phyloP scores from a whole-genome alignment of 2,329 filamentous ascomycete genomes.

The Pseudopyricularia cyperi region DNA sequence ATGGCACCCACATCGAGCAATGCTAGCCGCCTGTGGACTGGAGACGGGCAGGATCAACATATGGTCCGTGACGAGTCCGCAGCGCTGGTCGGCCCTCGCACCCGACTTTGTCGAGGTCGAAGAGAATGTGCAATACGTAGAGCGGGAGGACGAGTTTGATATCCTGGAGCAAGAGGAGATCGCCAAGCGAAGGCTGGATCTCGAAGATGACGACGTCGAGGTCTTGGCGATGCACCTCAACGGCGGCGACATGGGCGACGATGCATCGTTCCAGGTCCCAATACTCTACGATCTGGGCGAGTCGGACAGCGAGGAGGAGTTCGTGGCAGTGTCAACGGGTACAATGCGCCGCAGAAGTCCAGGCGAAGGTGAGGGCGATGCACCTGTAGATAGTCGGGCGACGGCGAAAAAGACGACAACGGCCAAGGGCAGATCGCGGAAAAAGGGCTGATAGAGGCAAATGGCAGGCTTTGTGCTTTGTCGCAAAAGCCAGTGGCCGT shows the following conservation, averaged over 20 bases:
- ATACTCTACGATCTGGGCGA: conserved; percentile 87
- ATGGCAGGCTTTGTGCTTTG: conserved; percentile 2
- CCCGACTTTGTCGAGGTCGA: conserved; percentile 97
- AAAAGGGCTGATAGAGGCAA: conserved; percentile 12
- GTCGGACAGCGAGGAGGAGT: conserved; percentile 91
- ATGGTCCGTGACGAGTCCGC: conserved; percentile 89
- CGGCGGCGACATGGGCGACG: conserved; percentile 40
- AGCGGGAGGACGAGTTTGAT: conserved; percentile 94
- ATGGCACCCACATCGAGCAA: conserved; percentile 82
- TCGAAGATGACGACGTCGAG: conserved; percentile 89
- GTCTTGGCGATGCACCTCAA: conserved; percentile 65
- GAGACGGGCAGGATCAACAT: conserved; percentile 91
- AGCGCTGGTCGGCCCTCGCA: conserved; percentile 93
- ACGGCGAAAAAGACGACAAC: conserved; percentile 27
- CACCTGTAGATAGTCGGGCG: conserved; percentile 33
- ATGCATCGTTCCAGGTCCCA: conserved; percentile 69
- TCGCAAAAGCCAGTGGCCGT: neutral
- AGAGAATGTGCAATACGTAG: conserved; percentile 94
- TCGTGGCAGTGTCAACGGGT: conserved; percentile 53
- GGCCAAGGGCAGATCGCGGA: conserved; percentile 25
- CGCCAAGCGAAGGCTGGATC: conserved; percentile 76
- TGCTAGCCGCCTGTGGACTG: conserved; percentile 82
- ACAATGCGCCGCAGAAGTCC: conserved; percentile 82
- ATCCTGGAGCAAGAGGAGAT: conserved; percentile 93
- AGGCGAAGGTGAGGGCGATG: conserved; percentile 56